phyloP scores from a whole-genome alignment of 768 basidiomycete genomes.

The Boletus sp. region DNA sequence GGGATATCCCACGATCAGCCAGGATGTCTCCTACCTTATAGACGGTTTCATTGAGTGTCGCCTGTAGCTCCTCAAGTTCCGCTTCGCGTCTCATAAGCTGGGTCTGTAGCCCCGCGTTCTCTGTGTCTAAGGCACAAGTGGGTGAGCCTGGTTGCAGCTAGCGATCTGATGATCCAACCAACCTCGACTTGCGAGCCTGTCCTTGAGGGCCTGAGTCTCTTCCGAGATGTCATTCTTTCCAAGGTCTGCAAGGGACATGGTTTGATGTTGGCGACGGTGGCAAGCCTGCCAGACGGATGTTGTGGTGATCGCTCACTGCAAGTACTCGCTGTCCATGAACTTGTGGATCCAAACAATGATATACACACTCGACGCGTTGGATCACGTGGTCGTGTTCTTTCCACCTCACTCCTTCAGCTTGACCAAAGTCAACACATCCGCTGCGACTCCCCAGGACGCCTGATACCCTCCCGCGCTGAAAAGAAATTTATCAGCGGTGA shows the following conservation, averaged over 20 bases:
- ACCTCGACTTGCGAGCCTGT: conserved; percentile 37
- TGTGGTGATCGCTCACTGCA: conserved; percentile 1
- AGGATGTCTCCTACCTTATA: conserved; percentile 30
- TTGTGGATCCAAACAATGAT: conserved; percentile 24
- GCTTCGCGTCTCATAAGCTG: conserved; percentile 36
- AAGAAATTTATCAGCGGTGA: conserved; percentile 7
- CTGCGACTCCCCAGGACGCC: conserved; percentile 42
- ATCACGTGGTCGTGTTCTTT: conserved; percentile 32
- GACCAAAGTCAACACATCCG: conserved; percentile 34
- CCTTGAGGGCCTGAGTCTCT: conserved; percentile 35
- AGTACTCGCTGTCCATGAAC: not conserved
- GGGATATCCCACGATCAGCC: not conserved
- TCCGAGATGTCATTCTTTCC: conserved; percentile 40
- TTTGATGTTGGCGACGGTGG: conserved; percentile 12
- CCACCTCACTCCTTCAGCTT: conserved; percentile 2
- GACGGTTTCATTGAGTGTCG: conserved; percentile 34
- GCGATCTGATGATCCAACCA: conserved; percentile 1
- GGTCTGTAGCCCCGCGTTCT: conserved; percentile 33
- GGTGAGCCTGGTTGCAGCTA: conserved; percentile 3
- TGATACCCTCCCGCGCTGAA: conserved; percentile 38
- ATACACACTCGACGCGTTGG: conserved; percentile 28
- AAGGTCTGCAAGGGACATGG: conserved; percentile 39
- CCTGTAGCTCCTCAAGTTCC: conserved; percentile 35
- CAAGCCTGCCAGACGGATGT: conserved; percentile 14
- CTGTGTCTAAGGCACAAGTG: conserved; percentile 28